phyloP scores from a whole-genome alignment of 176 grass and related monocot genomes.

The Aegilops umbellulata region DNA sequence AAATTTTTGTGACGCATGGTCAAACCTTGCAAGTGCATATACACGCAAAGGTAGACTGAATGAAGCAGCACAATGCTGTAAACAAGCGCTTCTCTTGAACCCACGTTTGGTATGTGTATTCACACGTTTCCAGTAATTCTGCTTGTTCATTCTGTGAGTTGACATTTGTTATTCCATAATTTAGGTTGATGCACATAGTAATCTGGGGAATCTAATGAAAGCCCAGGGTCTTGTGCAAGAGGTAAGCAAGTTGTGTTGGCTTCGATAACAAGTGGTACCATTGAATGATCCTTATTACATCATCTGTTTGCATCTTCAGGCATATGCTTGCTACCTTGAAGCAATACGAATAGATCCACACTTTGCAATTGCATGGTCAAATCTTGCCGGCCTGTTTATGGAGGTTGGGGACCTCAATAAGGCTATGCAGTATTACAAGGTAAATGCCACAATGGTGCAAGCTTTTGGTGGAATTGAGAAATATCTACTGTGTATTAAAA shows the following conservation, averaged over 20 bases:
- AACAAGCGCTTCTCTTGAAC: constrained; percentile 87
- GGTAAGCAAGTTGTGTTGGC: constrained; percentile 30
- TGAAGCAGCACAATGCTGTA: constrained; percentile 94
- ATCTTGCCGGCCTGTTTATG: constrained; percentile 95
- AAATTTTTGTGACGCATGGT: constrained; percentile 96
- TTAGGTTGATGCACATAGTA: constrained; percentile 99
- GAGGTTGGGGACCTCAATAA: constrained; percentile 78
- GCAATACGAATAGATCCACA: constrained; percentile 80
- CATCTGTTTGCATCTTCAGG: constrained; percentile 44
- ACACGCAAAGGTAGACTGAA: constrained; percentile 88
- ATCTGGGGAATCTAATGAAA: constrained; percentile 98
- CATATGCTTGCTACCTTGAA: constrained; percentile 81
- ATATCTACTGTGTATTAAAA: not conserved
- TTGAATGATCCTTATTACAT: constrained; percentile 3
- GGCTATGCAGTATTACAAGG: constrained; percentile 91
- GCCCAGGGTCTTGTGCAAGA: constrained; percentile 93
- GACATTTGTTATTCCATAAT: constrained; percentile 28
- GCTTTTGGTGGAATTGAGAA: constrained; percentile 4
- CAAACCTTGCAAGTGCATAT: constrained; percentile 98
- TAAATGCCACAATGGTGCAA: constrained; percentile 7
- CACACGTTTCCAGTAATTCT: constrained; percentile 1
- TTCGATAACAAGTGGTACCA: not conserved
- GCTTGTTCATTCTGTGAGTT: constrained; percentile 6
- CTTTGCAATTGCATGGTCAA: constrained; percentile 99
- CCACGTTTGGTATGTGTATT: constrained; percentile 52